Conservation (phyloP, 495 filamentous ascomycete species). For the Patellaria atrata region DNA sequence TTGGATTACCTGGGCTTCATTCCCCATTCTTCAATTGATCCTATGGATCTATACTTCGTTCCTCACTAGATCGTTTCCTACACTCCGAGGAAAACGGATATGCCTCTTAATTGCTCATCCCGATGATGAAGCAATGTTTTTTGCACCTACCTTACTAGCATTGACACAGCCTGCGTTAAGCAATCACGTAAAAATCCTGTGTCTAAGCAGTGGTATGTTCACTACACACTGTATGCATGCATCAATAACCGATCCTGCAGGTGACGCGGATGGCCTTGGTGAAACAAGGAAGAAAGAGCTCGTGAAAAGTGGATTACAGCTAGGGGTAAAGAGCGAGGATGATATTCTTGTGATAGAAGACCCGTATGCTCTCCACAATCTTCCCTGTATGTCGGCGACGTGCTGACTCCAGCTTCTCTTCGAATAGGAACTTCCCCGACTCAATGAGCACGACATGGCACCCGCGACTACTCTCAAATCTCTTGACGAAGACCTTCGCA, state of each 20-base stretch:
- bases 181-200: slow-evolving; percentile 88
- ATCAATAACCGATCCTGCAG: slow-evolving; percentile 24
- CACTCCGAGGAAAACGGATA: slow-evolving; percentile 62
- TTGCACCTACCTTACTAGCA: slow-evolving; percentile 71
- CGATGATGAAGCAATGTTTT: slow-evolving; percentile 99
- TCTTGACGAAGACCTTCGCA: slow-evolving; percentile 56
- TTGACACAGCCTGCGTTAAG: slow-evolving; percentile 59
- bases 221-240: background rate
- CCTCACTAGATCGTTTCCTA: slow-evolving; percentile 47
- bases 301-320: slow-evolving; percentile 51
- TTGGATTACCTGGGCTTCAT: slow-evolving; percentile 27
- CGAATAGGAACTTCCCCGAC: slow-evolving; percentile 57
- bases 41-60: slow-evolving; percentile 42
- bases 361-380: slow-evolving; percentile 27
- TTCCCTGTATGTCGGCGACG: background rate
- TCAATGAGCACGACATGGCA: slow-evolving; percentile 70
- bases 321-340: slow-evolving; percentile 56
- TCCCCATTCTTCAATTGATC: slow-evolving; percentile 45
- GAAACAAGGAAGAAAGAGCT: slow-evolving; percentile 71
- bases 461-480: slow-evolving; percentile 45
- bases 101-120: slow-evolving; percentile 90
- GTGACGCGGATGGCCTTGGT: slow-evolving; percentile 78
- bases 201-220: slow-evolving; percentile 61
- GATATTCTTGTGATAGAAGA: slow-evolving; percentile 77
- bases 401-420: slow-evolving; percentile 2